A percentile compares a stretch with the other conserved stretches of the same genome.
Evolutionary conservation across 2,329 filamentous ascomycete species (phyloP).

Genomic region (Epichloe coenophiala): DNA sequence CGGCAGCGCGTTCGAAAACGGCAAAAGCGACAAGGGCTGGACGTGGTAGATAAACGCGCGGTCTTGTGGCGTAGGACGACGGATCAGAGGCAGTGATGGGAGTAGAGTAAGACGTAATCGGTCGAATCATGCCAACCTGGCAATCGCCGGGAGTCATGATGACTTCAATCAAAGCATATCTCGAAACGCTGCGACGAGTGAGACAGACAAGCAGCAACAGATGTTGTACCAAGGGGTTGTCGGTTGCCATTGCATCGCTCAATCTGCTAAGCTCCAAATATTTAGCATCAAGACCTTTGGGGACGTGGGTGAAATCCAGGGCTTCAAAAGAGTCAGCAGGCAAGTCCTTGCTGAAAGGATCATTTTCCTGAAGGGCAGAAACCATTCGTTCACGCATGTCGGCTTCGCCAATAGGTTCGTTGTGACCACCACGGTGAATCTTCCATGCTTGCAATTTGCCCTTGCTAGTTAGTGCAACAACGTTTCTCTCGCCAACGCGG

Average conservation of each 20-base stretch:
- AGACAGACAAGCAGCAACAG: slow-evolving; percentile 49
- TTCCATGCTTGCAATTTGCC: slow-evolving; percentile 78
- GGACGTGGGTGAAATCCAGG: slow-evolving; percentile 64
- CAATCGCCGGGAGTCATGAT: slow-evolving; percentile 40
- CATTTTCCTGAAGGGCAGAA: slow-evolving; percentile 43
- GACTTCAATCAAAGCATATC: slow-evolving; percentile 66
- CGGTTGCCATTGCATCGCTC: slow-evolving; percentile 33
- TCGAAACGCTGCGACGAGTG: slow-evolving; percentile 35
- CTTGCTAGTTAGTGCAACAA: slow-evolving; percentile 65
- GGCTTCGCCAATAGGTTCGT: slow-evolving; percentile 57
- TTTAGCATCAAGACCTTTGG: slow-evolving; percentile 36
- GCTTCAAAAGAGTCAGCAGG: slow-evolving; percentile 53
- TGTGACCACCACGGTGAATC: slow-evolving; percentile 74
- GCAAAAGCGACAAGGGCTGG: slow-evolving; percentile 72
- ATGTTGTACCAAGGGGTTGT: slow-evolving; percentile 40
- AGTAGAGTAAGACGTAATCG: slow-evolving; percentile 51
- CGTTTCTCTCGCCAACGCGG: slow-evolving; percentile 69
- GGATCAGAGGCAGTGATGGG: slow-evolving; percentile 28
- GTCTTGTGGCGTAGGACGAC: slow-evolving; percentile 26
- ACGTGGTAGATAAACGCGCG: slow-evolving; percentile 63
- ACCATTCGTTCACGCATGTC: slow-evolving; percentile 56
- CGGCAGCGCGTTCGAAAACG: slow-evolving; percentile 64
- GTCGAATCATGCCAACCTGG: slow-evolving; percentile 52
- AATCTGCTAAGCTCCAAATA: slow-evolving; percentile 37
- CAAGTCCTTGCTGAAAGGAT: slow-evolving; percentile 33